Conservation (phyloP, 2,329 filamentous ascomycete species). For the Hymenoscyphus albidus region DNA sequence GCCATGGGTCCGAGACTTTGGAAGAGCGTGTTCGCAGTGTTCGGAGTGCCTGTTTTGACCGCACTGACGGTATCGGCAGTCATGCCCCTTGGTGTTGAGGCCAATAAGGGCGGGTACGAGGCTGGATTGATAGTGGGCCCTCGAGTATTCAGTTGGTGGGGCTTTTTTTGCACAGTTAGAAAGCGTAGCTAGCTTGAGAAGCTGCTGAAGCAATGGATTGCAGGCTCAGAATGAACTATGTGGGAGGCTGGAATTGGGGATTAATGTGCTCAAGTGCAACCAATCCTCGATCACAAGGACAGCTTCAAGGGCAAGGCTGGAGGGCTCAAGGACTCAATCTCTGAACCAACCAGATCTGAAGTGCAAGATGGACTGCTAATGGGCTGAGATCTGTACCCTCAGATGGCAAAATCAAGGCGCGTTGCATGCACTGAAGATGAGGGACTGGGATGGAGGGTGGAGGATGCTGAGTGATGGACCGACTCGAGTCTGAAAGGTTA, state of each 20-base stretch:
- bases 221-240: not conserved
- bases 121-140: not conserved
- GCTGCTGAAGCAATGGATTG: not conserved
- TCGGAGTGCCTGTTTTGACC: not conserved
- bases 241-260: not conserved
- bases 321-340: not conserved
- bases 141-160: not conserved
- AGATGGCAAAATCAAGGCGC: constrained; percentile 1
- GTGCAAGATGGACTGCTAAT: not conserved
- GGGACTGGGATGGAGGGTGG: constrained; percentile 9
- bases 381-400: not conserved
- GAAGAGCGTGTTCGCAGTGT: not conserved
- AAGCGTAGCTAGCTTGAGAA: not conserved
- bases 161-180: not conserved
- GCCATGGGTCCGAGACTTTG: not conserved
- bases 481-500: not conserved
- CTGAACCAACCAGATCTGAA: not conserved
- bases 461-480: constrained; percentile 18
- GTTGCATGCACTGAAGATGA: constrained; percentile 11
- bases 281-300: not conserved
- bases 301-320: not conserved
- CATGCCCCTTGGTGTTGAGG: not conserved
- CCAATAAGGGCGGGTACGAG: not conserved
- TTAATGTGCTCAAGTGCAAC: not conserved
- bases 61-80: not conserved